Conservation (phyloP, 768 basidiomycete genomes). For the Mrakia blollopis region DNA sequence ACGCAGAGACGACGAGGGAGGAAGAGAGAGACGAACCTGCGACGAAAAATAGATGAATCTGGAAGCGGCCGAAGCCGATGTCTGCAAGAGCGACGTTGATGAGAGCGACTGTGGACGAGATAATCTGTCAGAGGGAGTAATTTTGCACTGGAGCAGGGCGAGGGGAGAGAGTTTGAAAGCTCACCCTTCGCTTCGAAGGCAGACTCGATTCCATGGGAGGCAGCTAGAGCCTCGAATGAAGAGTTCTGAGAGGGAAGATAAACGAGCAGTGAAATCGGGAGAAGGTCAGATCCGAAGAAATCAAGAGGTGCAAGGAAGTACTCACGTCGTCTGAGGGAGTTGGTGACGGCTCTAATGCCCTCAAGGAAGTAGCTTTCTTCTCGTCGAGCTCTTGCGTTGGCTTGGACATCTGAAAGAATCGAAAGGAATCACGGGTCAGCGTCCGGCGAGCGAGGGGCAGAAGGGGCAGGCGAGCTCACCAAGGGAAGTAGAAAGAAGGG, state of each 20-base stretch:
- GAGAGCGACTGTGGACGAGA: not conserved
- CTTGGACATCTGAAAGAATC: too few species aligned
- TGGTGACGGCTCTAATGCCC: too few species aligned
- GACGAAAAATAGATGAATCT: constrained; percentile 4
- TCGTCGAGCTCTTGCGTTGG: too few species aligned
- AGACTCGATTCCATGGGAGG: not conserved
- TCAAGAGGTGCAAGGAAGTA: not conserved
- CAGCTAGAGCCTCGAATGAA: not conserved
- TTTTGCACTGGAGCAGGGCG: not conserved
- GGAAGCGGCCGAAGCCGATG: constrained; percentile 9
- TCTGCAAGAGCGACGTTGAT: constrained; percentile 18
- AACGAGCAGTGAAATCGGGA: not conserved
- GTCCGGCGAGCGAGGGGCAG: too few species aligned
- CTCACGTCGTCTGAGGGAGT: not conserved
- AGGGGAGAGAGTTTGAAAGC: not conserved
- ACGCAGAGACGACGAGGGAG: too few species aligned
- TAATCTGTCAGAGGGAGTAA: too few species aligned
- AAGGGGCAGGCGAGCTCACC: too few species aligned
- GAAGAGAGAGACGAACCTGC: not conserved
- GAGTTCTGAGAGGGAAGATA: not conserved
- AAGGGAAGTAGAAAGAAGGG: too few species aligned
- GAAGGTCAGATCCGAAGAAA: not conserved
- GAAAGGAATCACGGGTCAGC: too few species aligned
- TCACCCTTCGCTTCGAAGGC: constrained; percentile 14
- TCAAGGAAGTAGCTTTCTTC: too few species aligned